Percentiles rank a stretch among this genome's conserved stretches.
Evolutionary conservation across 495 filamentous ascomycete genomes (phyloP).

Genomic region (Ascodesmis nigricans): DNA sequence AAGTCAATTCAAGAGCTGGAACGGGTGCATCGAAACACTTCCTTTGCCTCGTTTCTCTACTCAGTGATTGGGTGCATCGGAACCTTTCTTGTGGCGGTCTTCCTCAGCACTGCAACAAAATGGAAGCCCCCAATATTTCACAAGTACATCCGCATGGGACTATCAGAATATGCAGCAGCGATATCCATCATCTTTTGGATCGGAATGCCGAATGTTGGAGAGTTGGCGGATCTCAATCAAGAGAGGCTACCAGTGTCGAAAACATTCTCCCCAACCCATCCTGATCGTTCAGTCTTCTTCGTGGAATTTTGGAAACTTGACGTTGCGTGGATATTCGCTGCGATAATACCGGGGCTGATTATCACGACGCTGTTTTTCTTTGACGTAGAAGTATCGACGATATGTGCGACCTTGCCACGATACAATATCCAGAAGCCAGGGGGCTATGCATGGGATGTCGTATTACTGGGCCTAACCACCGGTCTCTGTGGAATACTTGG

Average conservation of each 20-base stretch:
- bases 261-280: slow-evolving; percentile 36
- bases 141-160: slow-evolving; percentile 39
- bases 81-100: slow-evolving; percentile 44
- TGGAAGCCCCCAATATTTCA: slow-evolving; percentile 43
- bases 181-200: slow-evolving; percentile 51
- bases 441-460: slow-evolving; percentile 49
- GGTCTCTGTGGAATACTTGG: slow-evolving; percentile 46
- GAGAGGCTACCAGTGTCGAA: slow-evolving; percentile 36
- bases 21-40: slow-evolving; percentile 34
- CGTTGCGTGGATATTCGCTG: slow-evolving; percentile 38
- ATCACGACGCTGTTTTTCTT: slow-evolving; percentile 55
- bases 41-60: slow-evolving; percentile 49
- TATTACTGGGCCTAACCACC: slow-evolving; percentile 45
- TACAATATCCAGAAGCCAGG: slow-evolving; percentile 45
- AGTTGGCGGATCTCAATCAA: slow-evolving; percentile 39
- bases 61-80: slow-evolving; percentile 49
- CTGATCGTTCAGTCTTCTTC: slow-evolving; percentile 36
- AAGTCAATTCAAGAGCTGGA: slow-evolving; percentile 50
- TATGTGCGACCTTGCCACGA: slow-evolving; percentile 46
- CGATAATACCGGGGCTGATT: slow-evolving; percentile 42
- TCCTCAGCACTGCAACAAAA: slow-evolving; percentile 38
- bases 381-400: slow-evolving; percentile 54
- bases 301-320: slow-evolving; percentile 46
- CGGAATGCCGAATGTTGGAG: slow-evolving; percentile 42
- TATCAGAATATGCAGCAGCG: slow-evolving; percentile 47